Evolutionary conservation across 768 basidiomycete species (phyloP).

Genomic region (Lentinula raphanica): DNA sequence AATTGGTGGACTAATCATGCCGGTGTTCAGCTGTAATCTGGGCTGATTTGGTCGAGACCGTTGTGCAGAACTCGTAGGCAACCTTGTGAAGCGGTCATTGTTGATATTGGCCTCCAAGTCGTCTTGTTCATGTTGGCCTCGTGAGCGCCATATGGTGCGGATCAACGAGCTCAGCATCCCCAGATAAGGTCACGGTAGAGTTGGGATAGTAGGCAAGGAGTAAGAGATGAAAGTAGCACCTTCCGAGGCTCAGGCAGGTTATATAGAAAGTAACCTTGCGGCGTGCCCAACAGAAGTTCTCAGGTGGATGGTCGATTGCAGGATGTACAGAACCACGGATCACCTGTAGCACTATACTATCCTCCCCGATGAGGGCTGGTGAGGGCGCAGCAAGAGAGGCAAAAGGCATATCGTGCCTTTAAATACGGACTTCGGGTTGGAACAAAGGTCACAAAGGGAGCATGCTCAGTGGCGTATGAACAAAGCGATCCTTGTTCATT

Average conservation of each 20-base stretch:
- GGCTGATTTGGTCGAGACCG: conserved; percentile 6
- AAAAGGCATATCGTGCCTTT: background rate
- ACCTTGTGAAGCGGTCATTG: background rate
- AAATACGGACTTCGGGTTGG: background rate
- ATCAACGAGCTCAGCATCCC: background rate
- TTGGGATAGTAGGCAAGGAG: background rate
- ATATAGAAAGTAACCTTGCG: conserved; percentile 3
- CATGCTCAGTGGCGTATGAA: background rate
- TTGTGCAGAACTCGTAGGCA: background rate
- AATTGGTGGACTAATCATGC: conserved; percentile 17
- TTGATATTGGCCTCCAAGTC: conserved; percentile 14
- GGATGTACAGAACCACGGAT: background rate
- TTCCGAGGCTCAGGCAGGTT: background rate
- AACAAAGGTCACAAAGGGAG: background rate
- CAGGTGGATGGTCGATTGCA: background rate
- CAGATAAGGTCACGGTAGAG: background rate
- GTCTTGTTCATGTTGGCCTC: conserved; percentile 7
- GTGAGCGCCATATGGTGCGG: conserved; percentile 1
- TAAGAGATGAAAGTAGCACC: background rate
- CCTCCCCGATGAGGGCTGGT: conserved; percentile 7
- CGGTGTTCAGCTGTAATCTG: conserved; percentile 3
- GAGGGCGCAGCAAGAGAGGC: background rate
- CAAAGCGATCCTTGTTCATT: background rate
- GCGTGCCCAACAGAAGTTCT: conserved; percentile 1
- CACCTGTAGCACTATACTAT: background rate